phyloP scores from a whole-genome alignment of 2,329 filamentous ascomycete genomes.

The Ascochyta lentis region DNA sequence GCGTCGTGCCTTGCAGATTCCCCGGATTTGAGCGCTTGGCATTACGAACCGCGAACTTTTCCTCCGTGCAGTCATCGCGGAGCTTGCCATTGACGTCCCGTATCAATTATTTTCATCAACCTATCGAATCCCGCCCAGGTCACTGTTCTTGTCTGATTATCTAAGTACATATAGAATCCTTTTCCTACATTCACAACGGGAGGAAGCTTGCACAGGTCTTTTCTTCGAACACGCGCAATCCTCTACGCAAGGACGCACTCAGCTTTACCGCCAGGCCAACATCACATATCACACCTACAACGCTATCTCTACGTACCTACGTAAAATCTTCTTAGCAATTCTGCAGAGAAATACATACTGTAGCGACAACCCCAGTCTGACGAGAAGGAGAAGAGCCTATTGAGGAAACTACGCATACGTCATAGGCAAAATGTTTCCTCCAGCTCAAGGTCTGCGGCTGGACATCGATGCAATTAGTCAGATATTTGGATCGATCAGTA shows the following conservation, averaged over 20 bases:
- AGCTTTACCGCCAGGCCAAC: background rate
- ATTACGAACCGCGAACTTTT: slow-evolving; percentile 30
- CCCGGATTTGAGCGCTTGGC: slow-evolving; percentile 26
- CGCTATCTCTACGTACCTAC: background rate
- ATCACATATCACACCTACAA: background rate
- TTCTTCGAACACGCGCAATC: slow-evolving; percentile 6
- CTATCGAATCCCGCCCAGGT: background rate
- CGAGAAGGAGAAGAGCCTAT: background rate
- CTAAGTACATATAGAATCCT: background rate
- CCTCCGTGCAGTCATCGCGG: slow-evolving; percentile 25
- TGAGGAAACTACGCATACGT: slow-evolving; percentile 29
- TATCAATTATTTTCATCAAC: background rate
- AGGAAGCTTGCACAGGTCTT: background rate
- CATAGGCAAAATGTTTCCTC: slow-evolving; percentile 58
- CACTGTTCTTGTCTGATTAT: background rate
- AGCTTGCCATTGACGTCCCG: slow-evolving; percentile 1
- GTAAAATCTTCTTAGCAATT: too few relatives aligned
- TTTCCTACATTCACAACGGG: background rate
- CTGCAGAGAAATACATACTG: too few relatives aligned
- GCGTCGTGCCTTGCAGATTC: slow-evolving; percentile 25
- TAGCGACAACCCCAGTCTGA: background rate
- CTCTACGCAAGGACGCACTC: background rate
- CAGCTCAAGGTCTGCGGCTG: slow-evolving; percentile 66
- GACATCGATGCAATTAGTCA: slow-evolving; percentile 91
- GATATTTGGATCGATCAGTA: slow-evolving; percentile 93